Conservation (phyloP, 305 asterid species). For the Ruellia speciosa region DNA sequence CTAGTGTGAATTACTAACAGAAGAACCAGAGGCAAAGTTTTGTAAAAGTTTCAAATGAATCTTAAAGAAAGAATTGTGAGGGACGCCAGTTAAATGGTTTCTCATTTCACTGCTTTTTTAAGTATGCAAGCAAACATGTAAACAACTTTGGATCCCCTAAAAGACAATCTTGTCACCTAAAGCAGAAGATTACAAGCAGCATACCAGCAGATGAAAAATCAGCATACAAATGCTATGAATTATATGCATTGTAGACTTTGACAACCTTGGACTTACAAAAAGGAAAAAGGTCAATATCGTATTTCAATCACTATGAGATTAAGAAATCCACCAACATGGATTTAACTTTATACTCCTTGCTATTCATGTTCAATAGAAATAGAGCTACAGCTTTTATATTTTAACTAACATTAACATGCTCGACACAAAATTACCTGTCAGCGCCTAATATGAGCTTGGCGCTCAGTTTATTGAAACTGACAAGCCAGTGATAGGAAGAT, state of each 20-base stretch:
- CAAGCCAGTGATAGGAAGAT: constrained; percentile 88
- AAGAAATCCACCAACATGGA: too few species aligned
- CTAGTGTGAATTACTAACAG: too few species aligned
- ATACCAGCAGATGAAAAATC: background rate
- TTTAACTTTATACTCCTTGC: too few species aligned
- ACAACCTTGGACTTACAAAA: too few species aligned
- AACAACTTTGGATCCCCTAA: background rate
- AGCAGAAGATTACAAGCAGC: constrained; percentile 6
- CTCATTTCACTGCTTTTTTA: background rate
- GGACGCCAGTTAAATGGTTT: too few species aligned
- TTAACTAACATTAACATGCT: constrained; percentile 11
- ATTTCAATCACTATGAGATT: too few species aligned
- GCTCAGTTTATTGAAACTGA: constrained; percentile 85
- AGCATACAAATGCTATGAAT: background rate
- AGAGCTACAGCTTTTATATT: background rate
- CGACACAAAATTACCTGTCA: constrained; percentile 49
- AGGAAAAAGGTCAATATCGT: too few species aligned
- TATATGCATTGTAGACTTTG: background rate
- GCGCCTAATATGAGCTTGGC: constrained; percentile 93
- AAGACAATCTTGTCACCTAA: constrained; percentile 1
- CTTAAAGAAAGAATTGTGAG: background rate
- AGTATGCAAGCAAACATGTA: background rate
- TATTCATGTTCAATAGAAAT: constrained; percentile 3
- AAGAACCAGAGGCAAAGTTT: background rate
- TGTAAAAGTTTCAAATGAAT: background rate